Base-by-base conservation (phyloP, 768 basidiomycete species). In the Amyloporia xantha region DNA sequence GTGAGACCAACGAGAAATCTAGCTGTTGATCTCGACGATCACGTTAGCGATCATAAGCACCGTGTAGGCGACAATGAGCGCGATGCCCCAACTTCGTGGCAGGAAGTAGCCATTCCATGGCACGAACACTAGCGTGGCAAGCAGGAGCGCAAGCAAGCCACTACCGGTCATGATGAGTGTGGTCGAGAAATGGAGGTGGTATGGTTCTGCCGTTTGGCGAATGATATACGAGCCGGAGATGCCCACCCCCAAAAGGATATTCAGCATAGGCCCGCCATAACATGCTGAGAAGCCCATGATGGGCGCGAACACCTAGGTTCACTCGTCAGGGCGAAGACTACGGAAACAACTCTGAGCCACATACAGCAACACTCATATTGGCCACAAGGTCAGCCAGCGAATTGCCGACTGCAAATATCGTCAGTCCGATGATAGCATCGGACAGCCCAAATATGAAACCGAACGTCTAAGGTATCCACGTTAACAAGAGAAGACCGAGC, bases 231-330 rank as follows among this genome's bases (percentile, higher is more conserved):
- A 81, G 5, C 96, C 95, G 0, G 93, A 92, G 44, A 95, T 77
- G 19, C 96, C 96, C 49, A 98, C 77, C 1, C 95, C 95, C 28
- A 91, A 79, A 4, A 92, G 76, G 52, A 92, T 90, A 66, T 92
- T 92, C 55, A 92, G 78, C 89, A 92, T 91, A 0, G 91, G 90
- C 1, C 90, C 86, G 42, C 92, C 92, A 56, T 94, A 94, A 64
- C 92, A 96, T 0, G 92, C 93, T 4, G 91, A 90, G 67, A 96
- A 93, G 20, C 87, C 92, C 93, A 94, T 96, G 59, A 91, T 81
- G 33, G 83, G 93, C 30, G 86, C 91, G 64, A 92, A 94, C 15
- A 79, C 81, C 82, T 87, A 49, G 1, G 37, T 15, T 13, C 28
- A 26, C 10, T 13, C 46, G 36, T 47, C 23, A 38, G 11, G 11